These are phyloP conservation scores for Amniculicola lignicola DNA, from an alignment of 495 filamentous ascomycete genomes.

Conservation along the genomic window DNA sequence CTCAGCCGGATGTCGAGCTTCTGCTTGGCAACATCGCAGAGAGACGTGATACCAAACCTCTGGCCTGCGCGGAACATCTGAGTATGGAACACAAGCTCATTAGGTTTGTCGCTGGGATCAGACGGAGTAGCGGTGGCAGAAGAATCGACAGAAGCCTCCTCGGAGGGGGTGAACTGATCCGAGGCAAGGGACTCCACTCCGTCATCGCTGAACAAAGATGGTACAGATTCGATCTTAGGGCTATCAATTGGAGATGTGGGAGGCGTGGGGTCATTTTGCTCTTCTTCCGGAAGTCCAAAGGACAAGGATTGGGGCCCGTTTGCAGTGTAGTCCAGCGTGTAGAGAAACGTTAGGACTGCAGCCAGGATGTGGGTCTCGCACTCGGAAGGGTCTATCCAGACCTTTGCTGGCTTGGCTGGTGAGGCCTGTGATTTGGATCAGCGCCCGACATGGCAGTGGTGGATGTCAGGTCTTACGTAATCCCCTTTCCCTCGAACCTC, in stretches of 20 bases:
- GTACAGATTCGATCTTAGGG: background rate
- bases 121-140: background rate
- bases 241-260: no score
- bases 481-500: no score
- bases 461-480: no score
- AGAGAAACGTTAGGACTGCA: slow-evolving; percentile 29
- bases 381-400: slow-evolving; percentile 26
- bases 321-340: slow-evolving; percentile 27
- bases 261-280: background rate
- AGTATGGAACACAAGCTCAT: slow-evolving; percentile 23
- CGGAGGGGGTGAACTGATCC: background rate
- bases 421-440: no score
- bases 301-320: slow-evolving; percentile 3
- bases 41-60: slow-evolving; percentile 13
- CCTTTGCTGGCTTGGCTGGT: slow-evolving; percentile 20
- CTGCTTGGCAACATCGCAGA: slow-evolving; percentile 10
- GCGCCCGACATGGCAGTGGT: no score
- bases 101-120: slow-evolving; percentile 13
- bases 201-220: background rate
- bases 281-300: slow-evolving; percentile 12
- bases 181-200: background rate
- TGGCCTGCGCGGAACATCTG: slow-evolving; percentile 17
- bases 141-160: background rate
- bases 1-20: slow-evolving; percentile 17
- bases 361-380: slow-evolving; percentile 27